Conservation (phyloP, 1,139 yeast genomes). For the Diutina scorzettiae region DNA sequence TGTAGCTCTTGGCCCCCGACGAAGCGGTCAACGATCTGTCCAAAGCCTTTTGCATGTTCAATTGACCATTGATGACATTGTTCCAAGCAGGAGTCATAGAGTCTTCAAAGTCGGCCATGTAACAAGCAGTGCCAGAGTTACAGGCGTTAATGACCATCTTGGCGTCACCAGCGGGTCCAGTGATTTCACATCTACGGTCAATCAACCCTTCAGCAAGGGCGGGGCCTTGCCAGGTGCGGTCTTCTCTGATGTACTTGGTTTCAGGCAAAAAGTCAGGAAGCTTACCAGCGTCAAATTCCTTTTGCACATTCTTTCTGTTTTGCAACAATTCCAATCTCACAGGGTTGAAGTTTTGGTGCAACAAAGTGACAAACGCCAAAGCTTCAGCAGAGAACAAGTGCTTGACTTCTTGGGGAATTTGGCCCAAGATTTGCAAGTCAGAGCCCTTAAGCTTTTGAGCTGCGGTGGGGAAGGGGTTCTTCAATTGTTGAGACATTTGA, state of each 20-base stretch:
- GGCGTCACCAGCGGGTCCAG: constrained; percentile 74
- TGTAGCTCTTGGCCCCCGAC: constrained; percentile 49
- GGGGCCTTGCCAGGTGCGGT: constrained; percentile 72
- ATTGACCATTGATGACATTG: constrained; percentile 81
- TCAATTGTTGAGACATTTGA: constrained; percentile 5
- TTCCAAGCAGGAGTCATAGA: constrained; percentile 94
- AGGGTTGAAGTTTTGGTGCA: constrained; percentile 59
- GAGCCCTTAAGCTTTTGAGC: constrained; percentile 41
- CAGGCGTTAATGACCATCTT: constrained; percentile 92
- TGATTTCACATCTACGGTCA: constrained; percentile 75
- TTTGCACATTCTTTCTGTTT: constrained; percentile 49
- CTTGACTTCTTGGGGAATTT: constrained; percentile 45
- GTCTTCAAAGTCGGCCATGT: constrained; percentile 94
- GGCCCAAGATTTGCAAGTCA: constrained; percentile 48
- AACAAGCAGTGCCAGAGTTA: constrained; percentile 79
- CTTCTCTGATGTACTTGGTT: constrained; percentile 58
- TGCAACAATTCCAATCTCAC: constrained; percentile 49
- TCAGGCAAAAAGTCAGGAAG: constrained; percentile 68
- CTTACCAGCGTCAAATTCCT: constrained; percentile 51
- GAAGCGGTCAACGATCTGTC: constrained; percentile 50
- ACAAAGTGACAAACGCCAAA: constrained; percentile 57
- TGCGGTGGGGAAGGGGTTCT: constrained; percentile 39
- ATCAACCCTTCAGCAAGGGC: constrained; percentile 63
- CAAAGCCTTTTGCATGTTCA: constrained; percentile 80
- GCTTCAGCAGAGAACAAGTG: constrained; percentile 62